phyloP scores from a whole-genome alignment of 805 yeast species.

The Schwanniomyces vanrijiae region DNA sequence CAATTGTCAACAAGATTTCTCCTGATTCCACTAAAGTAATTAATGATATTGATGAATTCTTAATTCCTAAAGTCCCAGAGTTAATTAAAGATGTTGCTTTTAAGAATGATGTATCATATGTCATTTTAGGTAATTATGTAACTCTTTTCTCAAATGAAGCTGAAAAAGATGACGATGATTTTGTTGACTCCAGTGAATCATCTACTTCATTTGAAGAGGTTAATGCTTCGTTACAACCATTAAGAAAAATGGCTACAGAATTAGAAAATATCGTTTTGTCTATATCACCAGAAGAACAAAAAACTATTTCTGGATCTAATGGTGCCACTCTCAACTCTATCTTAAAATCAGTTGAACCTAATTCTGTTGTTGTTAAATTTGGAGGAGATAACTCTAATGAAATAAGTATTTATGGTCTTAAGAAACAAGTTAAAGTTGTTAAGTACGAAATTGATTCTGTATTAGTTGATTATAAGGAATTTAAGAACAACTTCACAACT shows the following conservation, averaged over 20 bases:
- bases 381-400: constrained; percentile 46
- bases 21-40: constrained; percentile 63
- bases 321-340: constrained; percentile 55
- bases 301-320: constrained; percentile 58
- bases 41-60: constrained; percentile 66
- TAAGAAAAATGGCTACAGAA: constrained; percentile 59
- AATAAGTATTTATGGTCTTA: constrained; percentile 69
- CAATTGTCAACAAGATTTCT: constrained; percentile 66
- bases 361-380: constrained; percentile 48
- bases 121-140: constrained; percentile 56
- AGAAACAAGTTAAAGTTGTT: constrained; percentile 57
- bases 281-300: constrained; percentile 57
- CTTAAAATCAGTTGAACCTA: constrained; percentile 33
- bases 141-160: constrained; percentile 56
- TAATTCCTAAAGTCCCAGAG: constrained; percentile 45
- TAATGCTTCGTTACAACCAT: constrained; percentile 50
- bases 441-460: constrained; percentile 52
- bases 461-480: constrained; percentile 52
- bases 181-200: constrained; percentile 67
- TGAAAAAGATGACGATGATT: constrained; percentile 52
- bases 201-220: constrained; percentile 54
- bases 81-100: constrained; percentile 43
- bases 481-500: constrained; percentile 37
- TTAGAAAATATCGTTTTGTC: constrained; percentile 51
- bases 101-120: constrained; percentile 50